Conservation (phyloP, 441 rosid genomes). For the Eutrema salsugineum region DNA sequence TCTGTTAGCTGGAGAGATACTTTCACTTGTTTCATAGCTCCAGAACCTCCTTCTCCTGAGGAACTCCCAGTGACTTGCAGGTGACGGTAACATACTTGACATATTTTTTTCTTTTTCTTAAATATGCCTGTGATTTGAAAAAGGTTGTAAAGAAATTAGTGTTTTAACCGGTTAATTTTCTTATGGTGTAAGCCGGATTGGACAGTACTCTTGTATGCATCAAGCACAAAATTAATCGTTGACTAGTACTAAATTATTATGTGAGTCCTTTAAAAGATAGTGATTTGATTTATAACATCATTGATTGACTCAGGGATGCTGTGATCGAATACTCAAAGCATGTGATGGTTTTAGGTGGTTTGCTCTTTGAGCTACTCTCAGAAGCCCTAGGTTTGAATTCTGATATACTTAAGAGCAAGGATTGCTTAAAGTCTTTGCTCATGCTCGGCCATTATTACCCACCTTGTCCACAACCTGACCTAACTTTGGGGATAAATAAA, state of each 20-base stretch:
- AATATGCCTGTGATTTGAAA: too few relatives aligned
- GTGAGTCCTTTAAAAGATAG: background rate
- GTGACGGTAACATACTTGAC: background rate
- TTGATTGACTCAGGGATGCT: slow-evolving; percentile 8
- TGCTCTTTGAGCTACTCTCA: slow-evolving; percentile 28
- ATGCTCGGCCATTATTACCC: slow-evolving; percentile 42
- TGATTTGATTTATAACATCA: background rate
- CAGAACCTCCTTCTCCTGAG: slow-evolving; percentile 31
- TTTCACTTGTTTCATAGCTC: slow-evolving; percentile 34
- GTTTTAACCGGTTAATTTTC: too few relatives aligned
- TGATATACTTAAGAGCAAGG: slow-evolving; percentile 20
- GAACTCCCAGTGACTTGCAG: slow-evolving; percentile 30
- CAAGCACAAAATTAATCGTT: too few relatives aligned
- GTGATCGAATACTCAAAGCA: slow-evolving; percentile 7
- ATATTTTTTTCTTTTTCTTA: background rate
- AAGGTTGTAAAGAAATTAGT: too few relatives aligned
- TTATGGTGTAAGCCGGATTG: too few relatives aligned
- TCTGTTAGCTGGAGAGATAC: slow-evolving; percentile 12
- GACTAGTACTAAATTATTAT: too few relatives aligned
- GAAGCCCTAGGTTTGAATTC: slow-evolving; percentile 33
- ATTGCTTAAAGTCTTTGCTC: slow-evolving; percentile 26
- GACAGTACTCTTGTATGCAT: too few relatives aligned
- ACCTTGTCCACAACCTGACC: slow-evolving; percentile 47
- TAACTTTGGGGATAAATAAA: slow-evolving; percentile 48
- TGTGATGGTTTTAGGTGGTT: slow-evolving; percentile 13